Percentiles rank a stretch among this genome's conserved stretches.
Evolutionary conservation across 2,329 filamentous ascomycete species (phyloP).

Genomic region (Alternaria consortialis): DNA sequence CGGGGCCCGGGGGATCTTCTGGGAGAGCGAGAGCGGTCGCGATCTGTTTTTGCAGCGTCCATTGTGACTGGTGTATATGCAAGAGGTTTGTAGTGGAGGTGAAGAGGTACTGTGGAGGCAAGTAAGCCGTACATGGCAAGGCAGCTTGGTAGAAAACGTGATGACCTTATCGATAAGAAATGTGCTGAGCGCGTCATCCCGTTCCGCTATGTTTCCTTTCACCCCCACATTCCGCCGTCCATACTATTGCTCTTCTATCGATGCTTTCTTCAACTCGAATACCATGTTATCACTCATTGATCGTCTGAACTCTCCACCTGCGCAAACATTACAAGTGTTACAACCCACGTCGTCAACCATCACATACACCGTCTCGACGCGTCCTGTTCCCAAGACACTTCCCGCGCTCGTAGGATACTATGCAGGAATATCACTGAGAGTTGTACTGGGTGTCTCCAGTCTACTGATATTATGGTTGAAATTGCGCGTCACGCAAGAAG

Average conservation of each 20-base stretch:
- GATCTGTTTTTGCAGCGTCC: slow-evolving; percentile 21
- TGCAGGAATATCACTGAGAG: slow-evolving; percentile 56
- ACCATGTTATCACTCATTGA: slow-evolving; percentile 33
- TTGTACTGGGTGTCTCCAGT: slow-evolving; percentile 54
- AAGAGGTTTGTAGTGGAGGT: neutral
- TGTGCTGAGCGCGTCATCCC: slow-evolving; percentile 20
- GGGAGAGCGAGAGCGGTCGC: slow-evolving; percentile 41
- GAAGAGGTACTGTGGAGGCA: neutral
- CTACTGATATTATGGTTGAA: slow-evolving; percentile 48
- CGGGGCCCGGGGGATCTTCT: slow-evolving; percentile 24
- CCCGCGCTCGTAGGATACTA: slow-evolving; percentile 56
- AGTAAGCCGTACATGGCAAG: neutral
- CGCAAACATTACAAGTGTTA: slow-evolving; percentile 35
- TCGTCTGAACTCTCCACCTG: slow-evolving; percentile 39
- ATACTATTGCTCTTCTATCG: neutral
- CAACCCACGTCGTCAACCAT: slow-evolving; percentile 81
- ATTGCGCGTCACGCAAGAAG: slow-evolving; percentile 23
- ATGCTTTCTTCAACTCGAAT: neutral
- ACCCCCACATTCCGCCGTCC: slow-evolving; percentile 11
- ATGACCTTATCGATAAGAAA: slow-evolving; percentile 12
- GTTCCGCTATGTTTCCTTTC: neutral
- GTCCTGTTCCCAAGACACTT: slow-evolving; percentile 62
- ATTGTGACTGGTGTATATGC: neutral
- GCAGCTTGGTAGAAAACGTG: slow-evolving; percentile 4
- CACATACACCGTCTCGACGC: slow-evolving; percentile 89